Evolutionary conservation across 2,329 filamentous ascomycete genomes (phyloP), one percentile per base, ranked within the genome.

Genomic region (Sporothrix pallida): DNA sequence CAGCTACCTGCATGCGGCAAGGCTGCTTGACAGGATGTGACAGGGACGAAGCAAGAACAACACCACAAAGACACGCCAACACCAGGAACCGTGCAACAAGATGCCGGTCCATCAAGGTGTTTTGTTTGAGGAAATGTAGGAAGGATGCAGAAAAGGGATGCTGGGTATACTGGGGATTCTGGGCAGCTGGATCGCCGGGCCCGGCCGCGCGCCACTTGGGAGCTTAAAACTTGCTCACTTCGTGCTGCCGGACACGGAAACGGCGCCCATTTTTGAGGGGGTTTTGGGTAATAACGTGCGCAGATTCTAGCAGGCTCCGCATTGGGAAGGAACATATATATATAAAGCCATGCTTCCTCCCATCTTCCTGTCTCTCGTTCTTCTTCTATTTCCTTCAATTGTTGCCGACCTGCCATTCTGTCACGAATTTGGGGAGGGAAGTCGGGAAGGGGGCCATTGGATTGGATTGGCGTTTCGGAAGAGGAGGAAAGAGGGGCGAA

Each of bases 81-180:
- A 37, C 31, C 31, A 37, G 60, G 12, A 15, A 31, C 12, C 12
- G 54, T 13, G 26, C 62, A 52, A 7, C 46, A 68, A 23, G 65
- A 50, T 68, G 65, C 37, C 20, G 2, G 70, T 0, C 62, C 83
- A 84, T 86, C 86, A 85, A 81, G 85, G 86, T 65, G 44, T 42
- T 8, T 37, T 37, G 31, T 37, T 37, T 5, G 23, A 6, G 31
- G 31, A 37, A 37, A 37, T 37, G 31, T 37, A 37, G 7, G 63
- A 42, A 9, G 52, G 71, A 20, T 87, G 78, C 78, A 10, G 52
- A 13, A 26, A 7, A 37, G 31, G 31, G 31, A 37, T 37, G 31
- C 31, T 37, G 31, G 31, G 31, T 37, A 37, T 37, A 37, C 31
- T 6, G 31, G 31, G 31, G 31, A 37, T 5, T 37, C 7, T 37